phyloP scores from a whole-genome alignment of 1,139 yeast genomes.

The Taphrina flavorubra region DNA sequence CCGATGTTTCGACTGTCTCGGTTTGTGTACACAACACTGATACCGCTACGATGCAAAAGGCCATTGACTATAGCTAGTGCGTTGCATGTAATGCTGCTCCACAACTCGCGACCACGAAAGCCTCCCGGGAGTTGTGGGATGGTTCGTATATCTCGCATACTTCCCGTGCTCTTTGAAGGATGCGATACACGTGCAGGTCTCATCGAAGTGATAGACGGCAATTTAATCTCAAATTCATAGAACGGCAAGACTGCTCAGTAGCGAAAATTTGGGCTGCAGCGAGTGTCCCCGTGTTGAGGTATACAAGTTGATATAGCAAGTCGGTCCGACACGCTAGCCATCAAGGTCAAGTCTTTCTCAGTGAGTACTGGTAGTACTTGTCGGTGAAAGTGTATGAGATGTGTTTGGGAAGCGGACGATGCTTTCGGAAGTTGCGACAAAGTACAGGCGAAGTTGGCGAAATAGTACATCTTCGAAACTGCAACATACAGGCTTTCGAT shows the following conservation, averaged over 20 bases:
- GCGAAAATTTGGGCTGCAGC: slow-evolving; percentile 17
- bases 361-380: not conserved
- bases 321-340: not conserved
- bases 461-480: not conserved
- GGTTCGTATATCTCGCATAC: not conserved
- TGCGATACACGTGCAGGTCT: too few species aligned
- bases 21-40: too few species aligned
- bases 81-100: not conserved
- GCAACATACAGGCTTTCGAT: not conserved
- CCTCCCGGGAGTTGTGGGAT: not conserved
- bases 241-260: slow-evolving; percentile 17
- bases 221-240: slow-evolving; percentile 3
- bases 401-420: not conserved
- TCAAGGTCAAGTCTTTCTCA: slow-evolving; percentile 15
- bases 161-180: too few species aligned
- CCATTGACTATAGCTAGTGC: too few species aligned
- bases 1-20: too few species aligned
- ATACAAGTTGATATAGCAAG: not conserved
- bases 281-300: slow-evolving; percentile 16
- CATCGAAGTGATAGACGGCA: not conserved
- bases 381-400: not conserved
- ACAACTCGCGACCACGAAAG: slow-evolving; percentile 7
- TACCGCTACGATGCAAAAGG: too few species aligned
- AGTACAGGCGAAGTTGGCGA: not conserved
- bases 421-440: not conserved